Evolutionary conservation across 352 stramenopile species (phyloP), one percentile per base, ranked within the genome.

Genomic region (Phytopythium litorale): DNA sequence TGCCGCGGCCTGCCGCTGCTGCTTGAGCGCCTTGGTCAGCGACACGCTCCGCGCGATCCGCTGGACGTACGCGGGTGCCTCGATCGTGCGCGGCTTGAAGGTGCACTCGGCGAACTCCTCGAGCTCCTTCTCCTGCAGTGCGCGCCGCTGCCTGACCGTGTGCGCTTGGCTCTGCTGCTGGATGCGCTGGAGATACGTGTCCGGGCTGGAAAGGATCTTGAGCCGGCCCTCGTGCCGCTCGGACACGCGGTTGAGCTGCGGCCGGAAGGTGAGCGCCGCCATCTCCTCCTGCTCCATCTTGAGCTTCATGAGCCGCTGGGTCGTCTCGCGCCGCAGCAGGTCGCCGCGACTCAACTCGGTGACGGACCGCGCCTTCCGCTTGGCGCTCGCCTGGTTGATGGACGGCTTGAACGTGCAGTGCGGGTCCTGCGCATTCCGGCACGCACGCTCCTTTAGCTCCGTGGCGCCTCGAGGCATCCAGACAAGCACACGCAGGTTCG

Each of bases 241-340:
- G 1, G 81, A 91, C 28, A 77, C 66, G 43, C 80, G 80, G 51
- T 87, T 94, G 51, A 95, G 65, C 58, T 85, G 78, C 28, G 87
- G 87, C 5, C 79, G 78, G 59, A 96, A 96, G 9, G 87, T 96
- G 25, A 96, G 62, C 4, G 79, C 69, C 16, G 77, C 73, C 84
- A 95, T 91, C 53, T 96, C 87, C 35, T 92, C 76, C 65, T 96
- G 87, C 71, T 94, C 87, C 83, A 92, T 91, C 59, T 91, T 89
- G 28, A 95, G 68, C 64, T 94, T 93, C 83, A 94, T 91, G 5
- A 95, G 59, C 3, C 85, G 71, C 59, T 93, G 81, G 8, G 76
- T 81, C 9, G 86, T 95, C 60, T 95, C 86, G 15, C 82, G 75
- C 16, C 84, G 81, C 32, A 95, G 60, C 38, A 92, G 51, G 35